Base-by-base conservation (phyloP, 2,329 filamentous ascomycete genomes). In the Fusarium redolens region DNA sequence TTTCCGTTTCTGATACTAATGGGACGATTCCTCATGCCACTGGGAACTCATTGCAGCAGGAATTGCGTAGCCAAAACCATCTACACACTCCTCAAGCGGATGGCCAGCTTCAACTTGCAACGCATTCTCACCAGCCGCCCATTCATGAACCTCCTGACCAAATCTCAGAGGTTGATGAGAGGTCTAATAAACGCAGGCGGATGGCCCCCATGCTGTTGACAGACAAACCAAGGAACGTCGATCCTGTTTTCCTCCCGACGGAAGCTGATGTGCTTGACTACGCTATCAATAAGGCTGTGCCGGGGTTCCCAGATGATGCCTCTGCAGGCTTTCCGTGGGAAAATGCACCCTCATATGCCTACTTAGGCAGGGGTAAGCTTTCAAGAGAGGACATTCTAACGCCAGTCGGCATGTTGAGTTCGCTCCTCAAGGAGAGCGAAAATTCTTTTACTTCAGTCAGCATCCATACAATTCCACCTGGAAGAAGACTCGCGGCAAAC, bases 401-500 rank as follows among this genome's bases (percentile, higher is more conserved):
- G 17, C 52, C 77, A 9, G 11, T n/a, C 5, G 69, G 52, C 17
- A 17, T 52, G 25, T 56, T 81, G 9, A 79, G 77, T 50, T 74
- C 73, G 17, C 66, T 75, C 28, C 25, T 80, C 30, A 25, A 72
- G 22, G 73, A 78, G 18, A 65, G 66, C 8, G 63, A 65, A 14
- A 66, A 73, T 11, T 61, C 63, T 7, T 83, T 86, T 61, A 67
- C 68, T 22, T 78, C 73, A 35, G 43, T 74, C 7, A 56, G 68
- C 17, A 74, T 71, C 28, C 77, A 76, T 17, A 60, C 63, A 4
- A 75, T 86, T 3, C 83, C 85, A 4, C 78, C 79, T 9, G 87
- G 86, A 0, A 84, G 82, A 37, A 82, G 85, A 45, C 73, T 83
- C 4, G 86, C 85, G 59, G 83, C 86, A 5, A 75, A 85, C 60